phyloP scores from a whole-genome alignment of 306 rosid species.

The Ziziphus jujuba region DNA sequence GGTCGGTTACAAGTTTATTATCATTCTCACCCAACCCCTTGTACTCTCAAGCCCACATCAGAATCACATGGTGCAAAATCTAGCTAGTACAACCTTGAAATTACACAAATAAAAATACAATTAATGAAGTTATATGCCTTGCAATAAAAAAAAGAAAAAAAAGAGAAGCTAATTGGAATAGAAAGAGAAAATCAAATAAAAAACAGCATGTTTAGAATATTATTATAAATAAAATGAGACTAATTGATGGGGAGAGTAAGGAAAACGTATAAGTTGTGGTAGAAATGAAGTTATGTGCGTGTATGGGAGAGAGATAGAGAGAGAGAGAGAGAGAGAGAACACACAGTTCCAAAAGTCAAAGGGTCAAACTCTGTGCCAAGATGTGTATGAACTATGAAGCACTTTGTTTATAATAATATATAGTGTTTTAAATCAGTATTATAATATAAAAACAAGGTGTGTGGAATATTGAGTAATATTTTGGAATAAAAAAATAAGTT shows the following conservation, averaged over 20 bases:
- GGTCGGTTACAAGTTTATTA: slow-evolving; percentile 4
- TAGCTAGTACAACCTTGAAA: background rate
- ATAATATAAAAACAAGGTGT: background rate
- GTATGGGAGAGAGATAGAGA: background rate
- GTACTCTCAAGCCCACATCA: background rate
- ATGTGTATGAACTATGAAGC: background rate
- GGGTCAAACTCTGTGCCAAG: slow-evolving; percentile 6
- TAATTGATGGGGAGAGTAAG: no score
- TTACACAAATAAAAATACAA: background rate
- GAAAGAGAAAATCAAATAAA: background rate
- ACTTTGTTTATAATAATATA: background rate
- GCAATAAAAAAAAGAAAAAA: background rate
- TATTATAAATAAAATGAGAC: no score
- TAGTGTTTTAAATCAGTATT: background rate
- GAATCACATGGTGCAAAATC: slow-evolving; percentile 18
- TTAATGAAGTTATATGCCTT: background rate
- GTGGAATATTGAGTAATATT: background rate
- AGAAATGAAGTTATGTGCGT: slow-evolving; percentile 4
- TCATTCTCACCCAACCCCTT: background rate
- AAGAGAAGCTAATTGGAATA: background rate
- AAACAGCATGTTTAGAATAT: no score
- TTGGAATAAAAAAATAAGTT: no score
- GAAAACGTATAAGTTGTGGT: background rate
- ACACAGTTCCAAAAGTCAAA: slow-evolving; percentile 15
- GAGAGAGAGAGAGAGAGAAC: no score